Evolutionary conservation across 179 eudicot genomes (phyloP).

Genomic region (Camellia oleifera): DNA sequence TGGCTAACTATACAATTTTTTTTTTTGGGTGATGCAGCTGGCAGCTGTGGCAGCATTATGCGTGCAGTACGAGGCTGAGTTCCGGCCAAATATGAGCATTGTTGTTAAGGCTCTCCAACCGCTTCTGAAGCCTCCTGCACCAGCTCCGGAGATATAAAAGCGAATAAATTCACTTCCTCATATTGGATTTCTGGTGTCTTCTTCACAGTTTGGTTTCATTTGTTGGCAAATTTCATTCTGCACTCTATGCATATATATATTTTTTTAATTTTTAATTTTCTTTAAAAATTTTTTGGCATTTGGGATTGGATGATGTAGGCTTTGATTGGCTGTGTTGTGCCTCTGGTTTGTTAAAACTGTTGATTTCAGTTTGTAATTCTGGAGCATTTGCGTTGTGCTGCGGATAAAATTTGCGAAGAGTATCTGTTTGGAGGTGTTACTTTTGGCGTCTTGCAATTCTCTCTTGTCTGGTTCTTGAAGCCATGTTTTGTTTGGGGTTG

Average conservation of each 20-base stretch:
- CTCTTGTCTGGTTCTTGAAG: no score
- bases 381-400: neutral
- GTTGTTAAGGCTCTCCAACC: constrained; percentile 60
- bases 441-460: neutral
- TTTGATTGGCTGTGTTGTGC: neutral
- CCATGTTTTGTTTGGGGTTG: no score
- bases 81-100: constrained; percentile 53
- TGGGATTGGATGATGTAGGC: constrained; percentile 7
- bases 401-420: neutral
- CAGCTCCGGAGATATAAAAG: constrained; percentile 18
- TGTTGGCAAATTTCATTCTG: constrained; percentile 1
- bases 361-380: neutral
- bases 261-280: neutral
- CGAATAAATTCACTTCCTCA: neutral
- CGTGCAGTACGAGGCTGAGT: constrained; percentile 53
- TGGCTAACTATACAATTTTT: neutral
- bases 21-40: constrained; percentile 30
- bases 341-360: constrained; percentile 2
- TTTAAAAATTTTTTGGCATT: neutral
- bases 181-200: neutral
- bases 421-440: neutral
- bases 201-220: constrained; percentile 11
- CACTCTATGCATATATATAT: neutral
- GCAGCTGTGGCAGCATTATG: constrained; percentile 56
- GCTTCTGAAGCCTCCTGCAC: constrained; percentile 34